These are phyloP conservation scores for Chaetoscypha palmicola DNA, from an alignment of 2,329 filamentous ascomycete species.

Conservation along the genomic window DNA sequence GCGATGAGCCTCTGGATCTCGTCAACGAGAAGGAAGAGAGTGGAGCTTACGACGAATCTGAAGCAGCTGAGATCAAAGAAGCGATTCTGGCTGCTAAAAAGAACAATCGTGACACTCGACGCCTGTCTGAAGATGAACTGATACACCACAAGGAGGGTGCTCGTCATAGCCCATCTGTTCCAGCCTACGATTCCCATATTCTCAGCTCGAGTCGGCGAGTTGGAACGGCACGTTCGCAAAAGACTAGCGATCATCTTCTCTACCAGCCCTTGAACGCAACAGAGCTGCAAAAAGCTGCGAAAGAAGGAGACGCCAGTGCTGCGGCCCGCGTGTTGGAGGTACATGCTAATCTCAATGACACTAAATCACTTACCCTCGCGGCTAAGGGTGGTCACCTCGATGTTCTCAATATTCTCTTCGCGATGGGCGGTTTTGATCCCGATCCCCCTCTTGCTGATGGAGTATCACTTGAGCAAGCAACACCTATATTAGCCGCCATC, in stretches of 20 bases:
- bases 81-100: slow-evolving; percentile 55
- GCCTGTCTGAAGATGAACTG: slow-evolving; percentile 50
- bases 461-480: slow-evolving; percentile 64
- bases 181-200: slow-evolving; percentile 14
- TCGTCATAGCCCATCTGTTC: slow-evolving; percentile 45
- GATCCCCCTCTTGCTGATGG: slow-evolving; percentile 60
- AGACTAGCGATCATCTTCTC: slow-evolving; percentile 56
- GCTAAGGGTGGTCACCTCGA: slow-evolving; percentile 83
- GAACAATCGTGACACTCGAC: slow-evolving; percentile 43
- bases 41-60: slow-evolving; percentile 11
- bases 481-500: slow-evolving; percentile 90
- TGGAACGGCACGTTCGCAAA: slow-evolving; percentile 48
- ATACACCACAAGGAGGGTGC: slow-evolving; percentile 53
- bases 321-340: slow-evolving; percentile 56
- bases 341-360: slow-evolving; percentile 54
- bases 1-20: slow-evolving; percentile 83
- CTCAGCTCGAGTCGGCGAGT: slow-evolving; percentile 35
- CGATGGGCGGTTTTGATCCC: slow-evolving; percentile 46
- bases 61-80: slow-evolving; percentile 58
- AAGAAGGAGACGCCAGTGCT: slow-evolving; percentile 54
- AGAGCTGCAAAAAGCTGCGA: slow-evolving; percentile 52
- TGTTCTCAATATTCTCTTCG: slow-evolving; percentile 36
- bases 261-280: slow-evolving; percentile 57
- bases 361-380: slow-evolving; percentile 82
- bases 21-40: slow-evolving; percentile 70